Evolutionary conservation across 2,329 filamentous ascomycete species (phyloP).

Genomic region (Apiospora phragmitis): DNA sequence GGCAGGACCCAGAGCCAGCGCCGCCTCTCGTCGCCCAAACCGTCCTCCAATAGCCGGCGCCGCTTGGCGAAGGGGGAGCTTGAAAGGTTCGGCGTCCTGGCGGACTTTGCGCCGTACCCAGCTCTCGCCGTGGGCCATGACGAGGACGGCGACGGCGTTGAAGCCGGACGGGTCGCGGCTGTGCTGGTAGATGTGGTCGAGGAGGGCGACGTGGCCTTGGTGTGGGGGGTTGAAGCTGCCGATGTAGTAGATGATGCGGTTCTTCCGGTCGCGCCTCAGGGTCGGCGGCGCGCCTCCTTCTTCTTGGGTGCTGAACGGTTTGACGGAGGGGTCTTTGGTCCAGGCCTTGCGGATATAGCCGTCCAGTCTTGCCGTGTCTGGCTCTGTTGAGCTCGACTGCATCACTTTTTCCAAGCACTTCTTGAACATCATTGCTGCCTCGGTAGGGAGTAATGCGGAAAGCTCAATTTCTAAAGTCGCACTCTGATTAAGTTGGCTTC

Average conservation of each 20-base stretch:
- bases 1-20: slow-evolving; percentile 12
- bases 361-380: background rate
- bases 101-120: slow-evolving; percentile 8
- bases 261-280: slow-evolving; percentile 14
- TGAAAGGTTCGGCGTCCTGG: background rate
- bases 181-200: slow-evolving; percentile 30
- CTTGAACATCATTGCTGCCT: background rate
- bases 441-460: background rate
- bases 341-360: background rate
- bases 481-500: too few relatives aligned
- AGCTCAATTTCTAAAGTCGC: background rate
- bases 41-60: background rate
- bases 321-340: background rate
- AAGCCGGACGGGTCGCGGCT: background rate
- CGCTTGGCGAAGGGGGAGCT: slow-evolving; percentile 1
- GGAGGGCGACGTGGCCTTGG: slow-evolving; percentile 33
- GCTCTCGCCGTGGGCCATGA: slow-evolving; percentile 9
- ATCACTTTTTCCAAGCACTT: background rate
- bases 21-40: background rate
- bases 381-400: background rate
- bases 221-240: slow-evolving; percentile 42
- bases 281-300: background rate
- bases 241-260: slow-evolving; percentile 34
- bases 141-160: background rate
- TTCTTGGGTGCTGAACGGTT: background rate